Evolutionary conservation across 768 basidiomycete species (phyloP).

Genomic region (Leccinum pellstonianum): DNA sequence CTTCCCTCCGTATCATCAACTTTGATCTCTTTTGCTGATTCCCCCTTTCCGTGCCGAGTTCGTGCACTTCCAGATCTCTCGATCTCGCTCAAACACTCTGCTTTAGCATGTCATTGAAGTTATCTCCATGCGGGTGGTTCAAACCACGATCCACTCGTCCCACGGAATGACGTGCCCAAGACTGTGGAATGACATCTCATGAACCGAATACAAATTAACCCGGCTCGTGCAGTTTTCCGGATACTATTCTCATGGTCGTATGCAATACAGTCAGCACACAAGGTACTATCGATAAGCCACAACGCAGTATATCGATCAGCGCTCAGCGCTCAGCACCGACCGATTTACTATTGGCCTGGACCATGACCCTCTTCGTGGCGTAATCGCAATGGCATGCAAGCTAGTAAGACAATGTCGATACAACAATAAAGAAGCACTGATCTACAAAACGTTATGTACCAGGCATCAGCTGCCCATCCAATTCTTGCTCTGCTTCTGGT

Average conservation of each 20-base stretch:
- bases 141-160: neutral
- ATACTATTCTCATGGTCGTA: conserved; percentile 3
- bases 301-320: neutral
- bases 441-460: neutral
- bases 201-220: neutral
- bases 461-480: conserved; percentile 30
- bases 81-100: neutral
- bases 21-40: conserved; percentile 66
- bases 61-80: conserved; percentile 1
- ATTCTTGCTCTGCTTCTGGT: conserved; percentile 62
- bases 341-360: neutral
- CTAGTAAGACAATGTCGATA: conserved; percentile 15
- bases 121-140: neutral
- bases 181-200: conserved; percentile 7
- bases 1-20: conserved; percentile 64
- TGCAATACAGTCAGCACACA: neutral
- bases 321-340: neutral
- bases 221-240: neutral
- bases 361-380: neutral
- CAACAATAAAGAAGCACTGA: neutral
- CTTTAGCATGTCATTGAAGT: neutral
- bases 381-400: conserved; percentile 4
- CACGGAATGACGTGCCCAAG: neutral
- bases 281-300: neutral
- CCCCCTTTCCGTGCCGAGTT: neutral